Percentiles rank a stretch among this genome's conserved stretches.
phyloP scores from a whole-genome alignment of 1,139 yeast genomes.

The Pneumocystis jirovecii region DNA sequence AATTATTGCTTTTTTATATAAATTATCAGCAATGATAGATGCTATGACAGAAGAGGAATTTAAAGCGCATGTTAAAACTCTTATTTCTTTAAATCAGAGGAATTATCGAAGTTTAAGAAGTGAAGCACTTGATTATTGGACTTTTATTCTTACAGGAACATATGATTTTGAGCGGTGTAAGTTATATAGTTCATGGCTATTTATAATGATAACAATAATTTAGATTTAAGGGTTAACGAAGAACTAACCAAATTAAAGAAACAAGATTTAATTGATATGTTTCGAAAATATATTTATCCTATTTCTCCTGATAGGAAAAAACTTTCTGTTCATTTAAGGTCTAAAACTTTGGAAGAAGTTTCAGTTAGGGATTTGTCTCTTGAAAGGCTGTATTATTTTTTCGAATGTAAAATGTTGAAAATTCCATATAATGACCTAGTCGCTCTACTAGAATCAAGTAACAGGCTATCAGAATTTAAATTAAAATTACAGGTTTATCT shows the following conservation, averaged over 20 bases:
- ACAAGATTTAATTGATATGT: slow-evolving; percentile 44
- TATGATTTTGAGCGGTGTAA: slow-evolving; percentile 40
- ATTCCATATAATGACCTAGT: neutral
- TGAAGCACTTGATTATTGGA: slow-evolving; percentile 55
- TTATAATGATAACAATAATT: slow-evolving; percentile 18
- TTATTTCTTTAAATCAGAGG: slow-evolving; percentile 49
- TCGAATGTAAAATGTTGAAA: neutral
- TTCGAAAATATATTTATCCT: slow-evolving; percentile 32
- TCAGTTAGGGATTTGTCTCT: neutral
- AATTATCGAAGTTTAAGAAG: slow-evolving; percentile 65
- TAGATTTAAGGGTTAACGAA: slow-evolving; percentile 40
- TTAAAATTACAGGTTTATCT: neutral
- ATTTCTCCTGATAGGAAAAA: slow-evolving; percentile 30
- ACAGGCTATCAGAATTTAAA: neutral
- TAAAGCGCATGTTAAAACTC: slow-evolving; percentile 50
- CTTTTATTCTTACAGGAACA: slow-evolving; percentile 55
- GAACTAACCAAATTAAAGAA: slow-evolving; percentile 40
- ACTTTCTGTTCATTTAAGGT: slow-evolving; percentile 52
- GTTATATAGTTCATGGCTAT: neutral
- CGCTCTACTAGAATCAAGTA: neutral
- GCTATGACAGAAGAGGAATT: slow-evolving; percentile 47
- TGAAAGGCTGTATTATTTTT: neutral
- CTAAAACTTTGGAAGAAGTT: slow-evolving; percentile 27
- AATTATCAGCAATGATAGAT: slow-evolving; percentile 28
- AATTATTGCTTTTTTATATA: slow-evolving; percentile 47